Evolutionary conservation across 2,329 filamentous ascomycete genomes (phyloP), one percentile per base, ranked within the genome.

Genomic region (Xylaria sp.): DNA sequence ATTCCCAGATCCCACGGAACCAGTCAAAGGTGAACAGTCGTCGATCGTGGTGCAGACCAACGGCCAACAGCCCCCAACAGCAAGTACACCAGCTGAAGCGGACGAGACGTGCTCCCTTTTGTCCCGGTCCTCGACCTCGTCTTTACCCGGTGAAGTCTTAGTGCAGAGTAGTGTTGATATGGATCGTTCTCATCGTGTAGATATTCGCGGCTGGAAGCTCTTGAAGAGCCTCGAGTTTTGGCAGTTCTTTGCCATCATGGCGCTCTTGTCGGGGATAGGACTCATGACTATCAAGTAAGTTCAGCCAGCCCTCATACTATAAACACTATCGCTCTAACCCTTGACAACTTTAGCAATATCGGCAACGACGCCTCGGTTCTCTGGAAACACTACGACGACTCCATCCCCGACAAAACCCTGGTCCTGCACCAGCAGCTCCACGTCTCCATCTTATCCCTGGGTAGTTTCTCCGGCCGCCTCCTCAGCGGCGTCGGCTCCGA

Each of bases 261-360:
- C 89, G 40, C 85, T 97, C n/a, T 82, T 98, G 65, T 92, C 93
- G 4, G 95, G 95, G 55, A 91, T 97, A 70, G 95, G 95, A 11
- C 80, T 99, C 68, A 99, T 99, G 95, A 98, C 94, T 0, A 99
- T 99, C 79, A 99, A 99, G 93, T 96, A 83, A 77, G 90, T 81
- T 23, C 35, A 23, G n/a, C n/a, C n/a, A n/a, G n/a, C 5, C 4
- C 12, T 21, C 14, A 21, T 47, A n/a, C 19, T 38, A 25, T 6
- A 31, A n/a, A n/a, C n/a, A n/a, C n/a, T n/a, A 23, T 42, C 28
- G 9, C 28, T 28, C 56, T 62, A 11, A 57, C 31, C 11, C 17
- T 14, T 21, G 51, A 11, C 43, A 21, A 69, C 37, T 42, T 19
- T 33, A 96, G 92, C 80, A 99, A 99, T 71, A 97, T 98, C 72